phyloP scores from a whole-genome alignment of 352 stramenopile species.

The Pythium volutum region DNA sequence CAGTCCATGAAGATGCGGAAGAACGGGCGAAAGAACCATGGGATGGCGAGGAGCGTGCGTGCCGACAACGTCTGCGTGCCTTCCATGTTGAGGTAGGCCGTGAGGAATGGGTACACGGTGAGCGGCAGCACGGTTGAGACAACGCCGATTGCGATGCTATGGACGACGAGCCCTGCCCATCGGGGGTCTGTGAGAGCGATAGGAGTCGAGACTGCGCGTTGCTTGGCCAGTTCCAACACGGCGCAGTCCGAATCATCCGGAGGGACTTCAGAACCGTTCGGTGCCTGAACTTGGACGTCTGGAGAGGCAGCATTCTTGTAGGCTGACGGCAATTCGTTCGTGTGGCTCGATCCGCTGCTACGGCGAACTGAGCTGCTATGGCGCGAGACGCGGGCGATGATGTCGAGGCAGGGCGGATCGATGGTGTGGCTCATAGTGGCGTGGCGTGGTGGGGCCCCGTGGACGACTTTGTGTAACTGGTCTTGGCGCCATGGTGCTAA shows the following conservation, averaged over 20 bases:
- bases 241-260: background rate
- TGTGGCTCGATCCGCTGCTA: background rate
- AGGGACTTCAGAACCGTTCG: background rate
- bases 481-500: background rate
- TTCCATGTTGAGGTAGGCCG: conserved; percentile 68
- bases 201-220: background rate
- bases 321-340: background rate
- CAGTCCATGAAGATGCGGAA: too few species aligned
- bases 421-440: conserved; percentile 28
- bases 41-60: conserved; percentile 42
- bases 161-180: conserved; percentile 47
- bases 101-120: conserved; percentile 62
- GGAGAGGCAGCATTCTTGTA: background rate
- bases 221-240: background rate
- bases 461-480: background rate
- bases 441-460: background rate
- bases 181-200: conserved; percentile 31
- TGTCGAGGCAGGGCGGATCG: conserved; percentile 31
- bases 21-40: conserved; percentile 52
- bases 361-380: conserved; percentile 10
- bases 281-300: background rate
- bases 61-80: conserved; percentile 56
- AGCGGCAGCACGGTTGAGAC: conserved; percentile 53
- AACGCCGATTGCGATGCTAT: conserved; percentile 48
- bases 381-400: conserved; percentile 36